Base-by-base conservation (phyloP, 176 grass and related monocot species). In the Triticum monococcum region DNA sequence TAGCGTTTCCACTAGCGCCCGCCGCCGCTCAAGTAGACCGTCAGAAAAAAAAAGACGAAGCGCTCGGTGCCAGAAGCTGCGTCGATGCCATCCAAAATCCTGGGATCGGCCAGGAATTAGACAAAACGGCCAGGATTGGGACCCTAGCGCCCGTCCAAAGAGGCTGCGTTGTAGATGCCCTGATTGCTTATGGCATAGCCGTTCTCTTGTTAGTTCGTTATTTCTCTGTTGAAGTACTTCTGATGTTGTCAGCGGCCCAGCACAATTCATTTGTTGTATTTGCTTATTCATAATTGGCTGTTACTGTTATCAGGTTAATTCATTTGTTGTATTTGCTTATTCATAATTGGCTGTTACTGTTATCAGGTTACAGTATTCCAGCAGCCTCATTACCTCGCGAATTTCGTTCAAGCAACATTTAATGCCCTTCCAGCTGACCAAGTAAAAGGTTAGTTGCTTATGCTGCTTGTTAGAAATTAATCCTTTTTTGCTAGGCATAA, bases 341-440 rank as follows among this genome's bases (percentile, higher is more conserved):
- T 68, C 20, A n/a, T 77, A 79, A 72, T 52, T 23, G 56, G 22
- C 8, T 85, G 50, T 81, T 80, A 59, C 33, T 79, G 57, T 62
- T 88, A 86, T 81, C 94, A 98, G 97, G 97, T 98, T 40, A 92
- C 93, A 70, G 97, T 96, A 68, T 98, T 98, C 87, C 90, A 91
- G 88, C 87, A 96, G 88, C 90, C 93, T 64, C 85, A 94, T 85
- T 98, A 98, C 83, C 94, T 98, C 10, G 90, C 95, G 45, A 98
- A 98, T 85, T 98, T 98, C 91, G 94, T 98, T 64, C 97, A 98
- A 41, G 71, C 97, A 81, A 98, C 97, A 83, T 98, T 98, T 57
- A 91, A 98, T 85, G 93, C 97, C 11, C 97, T 98, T 90, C 86
- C 90, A 33, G 79, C 84, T 5, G 94, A 98, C 32, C 85, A 93